Evolutionary conservation across 2,329 filamentous ascomycete species (phyloP), one percentile per base, ranked within the genome.

Genomic region (Hirsutella minnesotensis): DNA sequence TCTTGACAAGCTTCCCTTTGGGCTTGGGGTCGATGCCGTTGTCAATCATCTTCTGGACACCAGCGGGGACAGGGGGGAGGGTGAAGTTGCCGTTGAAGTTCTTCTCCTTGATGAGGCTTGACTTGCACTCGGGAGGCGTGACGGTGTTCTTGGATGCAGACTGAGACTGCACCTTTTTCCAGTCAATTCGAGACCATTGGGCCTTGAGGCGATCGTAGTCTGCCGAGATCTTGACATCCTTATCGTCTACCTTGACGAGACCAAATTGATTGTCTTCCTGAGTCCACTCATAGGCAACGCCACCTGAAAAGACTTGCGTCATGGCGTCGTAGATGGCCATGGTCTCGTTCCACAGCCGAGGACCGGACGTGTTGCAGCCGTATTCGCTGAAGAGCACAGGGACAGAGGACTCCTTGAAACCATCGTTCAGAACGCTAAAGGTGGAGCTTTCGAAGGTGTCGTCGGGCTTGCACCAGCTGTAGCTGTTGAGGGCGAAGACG

Each of bases 341-440:
- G 12, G 87, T 81, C 63, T 92, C 86, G 50, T 83, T 81, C 66
- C 88, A 92, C 53, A 79, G 63, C 51, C 86, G 82, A 13, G 83
- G 80, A n/a, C 66, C 59, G 13, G 79, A 76, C 31, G 71, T 68
- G 67, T 88, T 90, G 75, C 86, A 90, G 47, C 86, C 86, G 53
- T 73, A 83, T 57, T 92, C 86, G 49, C 81, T 86, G 69, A 86
- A 89, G 72, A 90, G 90, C 53, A 89, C 71, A 27, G 85, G 85
- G 31, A 88, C 73, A 15, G 79, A 75, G 33, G 73, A 75, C 49
- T 70, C 70, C 52, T 69, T 63, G 68, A 90, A 87, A 58, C 79
- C 75, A 2, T 66, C 58, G 39, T 83, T 77, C 30, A 87, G 67
- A 16, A 68, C 64, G 50, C 81, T 65, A 58, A 81, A 87, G 30